Evolutionary conservation across 768 basidiomycete genomes (phyloP).

Genomic region (Lactarius vividus): DNA sequence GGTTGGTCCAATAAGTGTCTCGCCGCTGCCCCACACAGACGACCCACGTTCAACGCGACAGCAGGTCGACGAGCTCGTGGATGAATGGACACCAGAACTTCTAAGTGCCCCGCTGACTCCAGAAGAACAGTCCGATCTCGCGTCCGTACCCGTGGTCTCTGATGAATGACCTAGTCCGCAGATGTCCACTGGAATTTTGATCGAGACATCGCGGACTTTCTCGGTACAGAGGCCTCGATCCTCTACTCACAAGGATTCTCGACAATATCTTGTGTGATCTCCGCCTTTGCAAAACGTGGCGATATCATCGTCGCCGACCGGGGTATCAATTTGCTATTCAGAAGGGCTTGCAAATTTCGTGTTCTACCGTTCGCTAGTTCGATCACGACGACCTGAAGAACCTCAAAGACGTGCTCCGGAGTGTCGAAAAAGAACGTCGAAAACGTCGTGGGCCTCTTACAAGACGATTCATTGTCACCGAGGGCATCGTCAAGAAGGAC

Average conservation of each 20-base stretch:
- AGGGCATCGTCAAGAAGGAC: slow-evolving; percentile 95
- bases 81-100: too few species aligned
- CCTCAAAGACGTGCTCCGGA: slow-evolving; percentile 83
- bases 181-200: slow-evolving; percentile 50
- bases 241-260: slow-evolving; percentile 94
- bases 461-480: slow-evolving; percentile 91
- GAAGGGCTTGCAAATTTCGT: slow-evolving; percentile 91
- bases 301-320: slow-evolving; percentile 98
- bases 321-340: slow-evolving; percentile 93
- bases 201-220: slow-evolving; percentile 83
- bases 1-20: too few species aligned
- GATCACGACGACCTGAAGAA: slow-evolving; percentile 94
- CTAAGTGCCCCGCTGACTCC: too few species aligned
- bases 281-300: slow-evolving; percentile 96
- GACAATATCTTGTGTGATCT: slow-evolving; percentile 90
- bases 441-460: slow-evolving; percentile 81
- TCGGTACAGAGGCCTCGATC: slow-evolving; percentile 86
- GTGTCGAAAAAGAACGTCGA: slow-evolving; percentile 80
- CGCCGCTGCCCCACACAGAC: too few species aligned
- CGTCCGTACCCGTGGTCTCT: too few species aligned
- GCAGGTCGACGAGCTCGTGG: too few species aligned
- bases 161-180: too few species aligned
- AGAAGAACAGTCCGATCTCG: too few species aligned
- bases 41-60: too few species aligned
- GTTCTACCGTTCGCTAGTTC: slow-evolving; percentile 90